phyloP scores from a whole-genome alignment of 306 rosid genomes.

The Dalbergia oliveri region DNA sequence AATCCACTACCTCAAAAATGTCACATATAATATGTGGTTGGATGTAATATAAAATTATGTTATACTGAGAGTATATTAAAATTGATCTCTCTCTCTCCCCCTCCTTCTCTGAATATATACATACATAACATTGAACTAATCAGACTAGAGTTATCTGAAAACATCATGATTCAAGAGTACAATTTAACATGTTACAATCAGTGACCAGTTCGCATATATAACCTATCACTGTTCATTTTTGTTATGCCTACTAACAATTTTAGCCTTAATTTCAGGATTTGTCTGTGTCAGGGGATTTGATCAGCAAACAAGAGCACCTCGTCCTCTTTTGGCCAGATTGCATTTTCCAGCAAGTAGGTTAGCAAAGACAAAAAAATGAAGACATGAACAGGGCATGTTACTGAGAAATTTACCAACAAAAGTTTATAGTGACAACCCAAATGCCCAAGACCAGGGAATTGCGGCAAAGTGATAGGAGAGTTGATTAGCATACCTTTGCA shows the following conservation, averaged over 20 bases:
- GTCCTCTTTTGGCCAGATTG: slow-evolving; percentile 75
- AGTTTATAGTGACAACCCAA: slow-evolving; percentile 32
- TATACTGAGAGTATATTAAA: too few relatives aligned
- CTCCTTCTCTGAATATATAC: too few relatives aligned
- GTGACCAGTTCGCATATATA: slow-evolving; percentile 27
- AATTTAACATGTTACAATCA: slow-evolving; percentile 19
- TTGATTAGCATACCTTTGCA: slow-evolving; percentile 48
- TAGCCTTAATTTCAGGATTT: slow-evolving; percentile 69
- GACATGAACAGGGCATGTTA: slow-evolving; percentile 38
- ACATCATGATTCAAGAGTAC: slow-evolving; percentile 3
- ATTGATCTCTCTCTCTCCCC: too few relatives aligned
- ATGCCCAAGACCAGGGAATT: slow-evolving; percentile 35
- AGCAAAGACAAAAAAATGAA: slow-evolving; percentile 52
- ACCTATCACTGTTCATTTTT: slow-evolving; percentile 4
- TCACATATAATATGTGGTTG: too few relatives aligned
- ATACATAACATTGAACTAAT: neutral
- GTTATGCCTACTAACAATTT: slow-evolving; percentile 37
- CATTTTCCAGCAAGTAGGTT: slow-evolving; percentile 75
- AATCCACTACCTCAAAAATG: too few relatives aligned
- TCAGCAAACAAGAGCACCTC: slow-evolving; percentile 66
- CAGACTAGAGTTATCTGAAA: neutral
- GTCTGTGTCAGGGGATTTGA: slow-evolving; percentile 96
- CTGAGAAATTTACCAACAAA: slow-evolving; percentile 46
- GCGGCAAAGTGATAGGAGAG: slow-evolving; percentile 49
- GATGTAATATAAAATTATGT: too few relatives aligned